Percentiles rank a stretch among this genome's conserved stretches.
These are phyloP conservation scores for Cajanus cajan DNA, from an alignment of 306 rosid genomes.

Conservation along the genomic window DNA sequence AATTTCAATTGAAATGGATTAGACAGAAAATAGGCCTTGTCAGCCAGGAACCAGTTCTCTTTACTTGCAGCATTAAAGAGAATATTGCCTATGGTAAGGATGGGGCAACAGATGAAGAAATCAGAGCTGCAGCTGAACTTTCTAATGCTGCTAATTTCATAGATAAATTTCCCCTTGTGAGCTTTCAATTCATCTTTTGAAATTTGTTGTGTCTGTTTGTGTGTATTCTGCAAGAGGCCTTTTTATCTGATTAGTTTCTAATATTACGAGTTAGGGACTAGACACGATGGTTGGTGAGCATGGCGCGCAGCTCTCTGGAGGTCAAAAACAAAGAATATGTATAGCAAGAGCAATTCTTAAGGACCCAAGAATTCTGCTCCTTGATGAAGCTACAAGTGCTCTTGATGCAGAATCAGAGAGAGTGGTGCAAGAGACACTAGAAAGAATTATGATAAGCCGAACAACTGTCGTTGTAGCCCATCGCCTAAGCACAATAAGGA, in stretches of 20 bases:
- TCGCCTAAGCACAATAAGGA: constrained; percentile 64
- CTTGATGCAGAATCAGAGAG: constrained; percentile 65
- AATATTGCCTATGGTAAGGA: constrained; percentile 77
- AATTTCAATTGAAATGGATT: neutral
- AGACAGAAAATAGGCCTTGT: neutral
- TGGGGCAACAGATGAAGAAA: constrained; percentile 60
- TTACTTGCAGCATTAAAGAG: constrained; percentile 54
- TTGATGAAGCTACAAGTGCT: constrained; percentile 71
- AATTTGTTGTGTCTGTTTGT: neutral
- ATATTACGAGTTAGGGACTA: constrained; percentile 34
- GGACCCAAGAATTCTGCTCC: constrained; percentile 62
- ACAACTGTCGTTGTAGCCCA: constrained; percentile 65
- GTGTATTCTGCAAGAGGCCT: neutral
- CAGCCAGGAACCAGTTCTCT: neutral
- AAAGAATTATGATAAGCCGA: constrained; percentile 52
- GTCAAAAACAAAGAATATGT: constrained; percentile 60
- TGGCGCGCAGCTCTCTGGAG: constrained; percentile 79
- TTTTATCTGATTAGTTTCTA: neutral
- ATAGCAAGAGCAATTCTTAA: constrained; percentile 72
- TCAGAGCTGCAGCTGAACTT: constrained; percentile 61
- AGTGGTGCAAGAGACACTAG: constrained; percentile 60
- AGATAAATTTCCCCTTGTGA: constrained; percentile 68
- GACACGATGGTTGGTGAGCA: constrained; percentile 82
- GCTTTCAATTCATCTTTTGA: neutral
- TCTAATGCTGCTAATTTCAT: constrained; percentile 76